These are phyloP conservation scores for Euptelea pleiosperma DNA, from an alignment of 164 flowering plant genomes.

Conservation along the genomic window DNA sequence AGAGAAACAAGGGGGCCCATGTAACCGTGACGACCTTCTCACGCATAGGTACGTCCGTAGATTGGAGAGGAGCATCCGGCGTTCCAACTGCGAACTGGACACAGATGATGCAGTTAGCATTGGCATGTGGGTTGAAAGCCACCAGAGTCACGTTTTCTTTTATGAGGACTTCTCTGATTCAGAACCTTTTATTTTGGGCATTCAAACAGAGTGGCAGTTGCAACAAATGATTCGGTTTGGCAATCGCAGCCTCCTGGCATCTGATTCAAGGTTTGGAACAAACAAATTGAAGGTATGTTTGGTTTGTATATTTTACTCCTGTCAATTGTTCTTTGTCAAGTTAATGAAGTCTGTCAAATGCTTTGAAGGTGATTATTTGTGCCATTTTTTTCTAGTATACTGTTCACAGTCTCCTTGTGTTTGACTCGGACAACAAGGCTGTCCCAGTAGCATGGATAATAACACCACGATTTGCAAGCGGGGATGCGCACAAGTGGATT, in stretches of 20 bases:
- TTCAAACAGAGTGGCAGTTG: conserved; percentile 98
- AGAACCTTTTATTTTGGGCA: conserved; percentile 73
- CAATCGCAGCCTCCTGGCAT: conserved; percentile 70
- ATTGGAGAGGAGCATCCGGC: conserved; percentile 82
- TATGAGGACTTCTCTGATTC: conserved; percentile 80
- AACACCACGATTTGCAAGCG: conserved; percentile 54
- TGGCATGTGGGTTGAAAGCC: conserved; percentile 78
- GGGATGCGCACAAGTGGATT: conserved; percentile 75
- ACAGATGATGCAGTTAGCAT: conserved; percentile 78
- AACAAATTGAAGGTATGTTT: conserved; percentile 78
- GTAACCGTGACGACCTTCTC: conserved; percentile 88
- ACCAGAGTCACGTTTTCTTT: conserved; percentile 71
- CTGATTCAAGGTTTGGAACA: conserved; percentile 84
- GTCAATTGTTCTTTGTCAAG: neutral
- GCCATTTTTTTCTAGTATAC: conserved; percentile 51
- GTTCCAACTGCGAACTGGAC: conserved; percentile 74
- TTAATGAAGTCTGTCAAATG: conserved; percentile 3
- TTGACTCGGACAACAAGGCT: conserved; percentile 84
- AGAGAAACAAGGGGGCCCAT: conserved; percentile 85
- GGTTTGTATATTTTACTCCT: neutral
- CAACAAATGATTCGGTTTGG: conserved; percentile 97
- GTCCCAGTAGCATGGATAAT: conserved; percentile 97
- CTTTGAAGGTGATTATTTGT: conserved; percentile 26
- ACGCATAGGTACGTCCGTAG: conserved; percentile 86
- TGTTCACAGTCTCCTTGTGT: conserved; percentile 82